Evolutionary conservation across 2,329 filamentous ascomycete species (phyloP), one percentile per base, ranked within the genome.

Genomic region (Zarea fungicola): DNA sequence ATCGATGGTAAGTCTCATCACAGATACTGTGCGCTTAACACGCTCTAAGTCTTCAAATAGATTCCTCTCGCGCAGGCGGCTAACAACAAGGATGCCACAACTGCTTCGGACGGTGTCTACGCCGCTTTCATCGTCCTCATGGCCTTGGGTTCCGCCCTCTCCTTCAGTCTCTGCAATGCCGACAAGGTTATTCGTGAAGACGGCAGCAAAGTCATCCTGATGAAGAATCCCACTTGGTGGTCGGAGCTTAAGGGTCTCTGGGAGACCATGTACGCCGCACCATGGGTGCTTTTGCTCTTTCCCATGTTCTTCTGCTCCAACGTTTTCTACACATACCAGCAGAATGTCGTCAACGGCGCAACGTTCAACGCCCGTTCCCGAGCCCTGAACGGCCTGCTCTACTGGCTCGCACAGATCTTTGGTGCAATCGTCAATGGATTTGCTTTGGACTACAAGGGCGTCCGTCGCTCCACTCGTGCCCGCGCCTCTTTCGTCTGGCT

Each of bases 221-320:
- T 92, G 86, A 92, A 93, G 73, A 87, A 95, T 67, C 90, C 90
- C 4, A 87, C 86, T 43, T 95, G 87, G 87, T 16, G 78, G 61
- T 81, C 85, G 1, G 88, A 93, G 67, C 65, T 92, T 54, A 55
- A 76, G 19, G 88, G 88, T 49, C 77, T 93, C 6, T 82, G 74
- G 63, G 75, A 90, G 65, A 87, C 84, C 4, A 66, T 92, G 50
- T 65, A 68, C 48, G 72, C 72, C 31, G 84, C 90, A 56, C 79
- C 78, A 8, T 89, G 84, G 69, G 84, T 93, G n/a, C 39, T 49
- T 7, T 41, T 52, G 5, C 50, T 52, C n/a, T 52, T 78, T 46
- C 76, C 76, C 21, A 67, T 79, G 55, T 79, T 79, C 66, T 78
- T 77, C 62, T 71, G 67, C 34, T 75, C 75, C 55, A 78, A 80